These are phyloP conservation scores for Meripilus lineatus DNA, from an alignment of 1,284 basidiomycete species.

Conservation along the genomic window DNA sequence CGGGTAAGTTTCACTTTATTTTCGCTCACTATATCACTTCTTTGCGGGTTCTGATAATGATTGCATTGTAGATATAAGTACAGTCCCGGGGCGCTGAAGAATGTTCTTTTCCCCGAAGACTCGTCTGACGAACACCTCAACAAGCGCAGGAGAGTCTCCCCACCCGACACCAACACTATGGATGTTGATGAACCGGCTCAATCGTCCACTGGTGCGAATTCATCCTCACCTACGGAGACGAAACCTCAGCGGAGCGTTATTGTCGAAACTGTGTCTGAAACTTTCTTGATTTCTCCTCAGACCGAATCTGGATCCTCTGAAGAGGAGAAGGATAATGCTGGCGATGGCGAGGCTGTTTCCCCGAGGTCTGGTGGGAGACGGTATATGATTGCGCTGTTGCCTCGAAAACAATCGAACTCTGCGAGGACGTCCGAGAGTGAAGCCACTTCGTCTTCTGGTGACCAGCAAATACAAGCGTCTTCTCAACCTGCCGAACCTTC, in stretches of 20 bases:
- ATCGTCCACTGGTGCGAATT: constrained; percentile 4
- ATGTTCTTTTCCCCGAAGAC: constrained; percentile 37
- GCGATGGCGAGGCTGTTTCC: constrained; percentile 4
- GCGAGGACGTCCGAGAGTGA: no score
- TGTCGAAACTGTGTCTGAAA: constrained; percentile 28
- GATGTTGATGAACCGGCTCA: constrained; percentile 11
- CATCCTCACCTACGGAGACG: neutral
- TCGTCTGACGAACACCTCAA: constrained; percentile 8
- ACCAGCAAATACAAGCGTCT: no score
- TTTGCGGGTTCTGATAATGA: no score
- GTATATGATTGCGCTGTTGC: constrained; percentile 20
- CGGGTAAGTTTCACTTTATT: constrained; percentile 18
- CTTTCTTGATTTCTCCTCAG: constrained; percentile 26
- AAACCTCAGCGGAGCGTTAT: constrained; percentile 20
- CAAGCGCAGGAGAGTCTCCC: constrained; percentile 13
- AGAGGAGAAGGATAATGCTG: constrained; percentile 22
- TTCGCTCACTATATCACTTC: no score
- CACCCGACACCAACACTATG: constrained; percentile 9
- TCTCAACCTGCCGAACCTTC: neutral
- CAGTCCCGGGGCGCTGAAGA: constrained; percentile 40
- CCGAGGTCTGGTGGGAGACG: constrained; percentile 13
- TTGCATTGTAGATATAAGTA: constrained; percentile 59
- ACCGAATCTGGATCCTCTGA: constrained; percentile 12
- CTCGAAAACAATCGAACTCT: no score
- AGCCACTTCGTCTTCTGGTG: no score